Evolutionary conservation across 768 basidiomycete species (phyloP), one percentile per base, ranked within the genome.

Genomic region (Tephrocybe sp.): DNA sequence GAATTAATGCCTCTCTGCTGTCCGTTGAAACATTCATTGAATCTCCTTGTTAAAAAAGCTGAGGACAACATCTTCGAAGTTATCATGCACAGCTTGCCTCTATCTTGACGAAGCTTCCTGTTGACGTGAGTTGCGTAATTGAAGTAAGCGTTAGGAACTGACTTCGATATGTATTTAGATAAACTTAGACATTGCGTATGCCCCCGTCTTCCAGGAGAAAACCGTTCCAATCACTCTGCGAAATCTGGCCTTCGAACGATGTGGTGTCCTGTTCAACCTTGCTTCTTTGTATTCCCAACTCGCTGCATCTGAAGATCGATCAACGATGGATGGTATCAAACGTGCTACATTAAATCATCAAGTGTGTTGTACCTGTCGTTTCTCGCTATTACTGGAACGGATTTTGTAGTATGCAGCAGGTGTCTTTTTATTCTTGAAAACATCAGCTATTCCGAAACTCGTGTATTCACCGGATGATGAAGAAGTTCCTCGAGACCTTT

Each of bases 81-180:
- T 98, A 98, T 64, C 89, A 97, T 57, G 89, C 92, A 3, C 95
- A 96, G 63, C 81, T 98, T 30, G 74, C 84, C 0, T 93, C 87
- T 53, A 79, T 94, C 26, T 67, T 90, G 53, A 83, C 86, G 11
- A 98, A 98, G 63, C 72, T 98, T 6, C 95, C 96, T 2, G 68
- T 77, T 6, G 84, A 96, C 66, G 95, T 84, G 48, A 61, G 69
- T 63, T n/a, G n/a, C 22, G 38, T 21, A 37, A 45, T 31, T 26
- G 24, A 27, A 35, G n/a, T 47, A 2, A 36, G 16, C 6, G 1
- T 36, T 35, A 32, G 34, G 22, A 12, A 27, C n/a, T 49, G 25
- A 49, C 34, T 15, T 26, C 38, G n/a, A 5, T 12, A 25, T 36
- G 40, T 19, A 27, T 34, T 18, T 53, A 89, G 89, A 89, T 92